Evolutionary conservation across 2,329 filamentous ascomycete genomes (phyloP).

Genomic region (Ophiocordyceps camponoti-saundersi): DNA sequence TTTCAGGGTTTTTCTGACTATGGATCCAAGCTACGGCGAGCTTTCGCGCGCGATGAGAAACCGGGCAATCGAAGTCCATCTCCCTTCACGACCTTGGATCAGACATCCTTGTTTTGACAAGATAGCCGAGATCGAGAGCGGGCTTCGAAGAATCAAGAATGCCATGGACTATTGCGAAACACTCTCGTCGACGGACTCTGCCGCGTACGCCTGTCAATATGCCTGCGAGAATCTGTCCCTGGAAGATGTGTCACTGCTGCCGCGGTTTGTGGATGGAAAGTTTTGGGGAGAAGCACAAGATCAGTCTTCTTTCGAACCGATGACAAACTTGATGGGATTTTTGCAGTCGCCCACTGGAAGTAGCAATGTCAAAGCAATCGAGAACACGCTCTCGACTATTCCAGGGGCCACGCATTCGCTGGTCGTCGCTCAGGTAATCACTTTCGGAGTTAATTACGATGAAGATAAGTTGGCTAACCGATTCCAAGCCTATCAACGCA

Average conservation of each 20-base stretch:
- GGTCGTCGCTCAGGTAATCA: conserved; percentile 12
- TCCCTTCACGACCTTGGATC: conserved; percentile 30
- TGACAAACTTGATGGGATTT: conserved; percentile 12
- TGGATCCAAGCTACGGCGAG: conserved; percentile 84
- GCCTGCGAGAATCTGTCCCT: conserved; percentile 30
- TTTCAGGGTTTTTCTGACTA: conserved; percentile 86
- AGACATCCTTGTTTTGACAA: conserved; percentile 17
- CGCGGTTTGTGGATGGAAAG: conserved; percentile 12
- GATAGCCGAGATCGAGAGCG: conserved; percentile 30
- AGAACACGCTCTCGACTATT: conserved; percentile 17
- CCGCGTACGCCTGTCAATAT: conserved; percentile 13
- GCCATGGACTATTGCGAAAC: conserved; percentile 15
- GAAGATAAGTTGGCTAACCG: neutral
- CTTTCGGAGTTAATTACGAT: neutral
- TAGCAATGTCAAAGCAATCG: conserved; percentile 14
- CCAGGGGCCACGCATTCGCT: conserved; percentile 7
- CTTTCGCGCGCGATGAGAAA: conserved; percentile 95
- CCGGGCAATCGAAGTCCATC: conserved; percentile 74
- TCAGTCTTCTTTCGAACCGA: conserved; percentile 2
- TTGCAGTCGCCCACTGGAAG: conserved; percentile 15
- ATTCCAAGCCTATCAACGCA: conserved; percentile 34
- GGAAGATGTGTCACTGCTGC: conserved; percentile 23
- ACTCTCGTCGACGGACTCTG: conserved; percentile 6
- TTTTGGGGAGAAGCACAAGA: conserved; percentile 2
- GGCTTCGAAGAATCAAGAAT: conserved; percentile 27